A percentile compares a stretch with the other conserved stretches of the same genome.
Evolutionary conservation across 495 filamentous ascomycete genomes (phyloP).

Genomic region (Rhizodiscina lignyota): DNA sequence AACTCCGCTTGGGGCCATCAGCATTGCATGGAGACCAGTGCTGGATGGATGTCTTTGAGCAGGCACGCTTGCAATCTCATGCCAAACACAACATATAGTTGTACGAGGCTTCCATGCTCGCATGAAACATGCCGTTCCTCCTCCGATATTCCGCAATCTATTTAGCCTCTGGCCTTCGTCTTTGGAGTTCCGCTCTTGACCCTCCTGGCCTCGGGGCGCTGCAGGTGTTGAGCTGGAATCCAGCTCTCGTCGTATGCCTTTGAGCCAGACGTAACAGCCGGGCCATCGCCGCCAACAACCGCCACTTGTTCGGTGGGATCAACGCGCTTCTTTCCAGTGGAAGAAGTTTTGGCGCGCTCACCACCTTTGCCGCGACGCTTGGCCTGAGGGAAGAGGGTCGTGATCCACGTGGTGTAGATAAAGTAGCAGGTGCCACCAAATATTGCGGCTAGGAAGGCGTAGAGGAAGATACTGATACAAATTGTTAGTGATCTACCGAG

Average conservation of each 20-base stretch:
- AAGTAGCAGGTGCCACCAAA: slow-evolving; percentile 78
- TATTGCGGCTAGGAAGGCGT: slow-evolving; percentile 68
- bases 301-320: slow-evolving; percentile 40
- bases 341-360: slow-evolving; percentile 38
- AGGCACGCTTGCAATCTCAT: too few relatives aligned
- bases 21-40: too few relatives aligned
- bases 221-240: slow-evolving; percentile 86
- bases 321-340: slow-evolving; percentile 45
- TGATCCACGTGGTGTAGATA: slow-evolving; percentile 95
- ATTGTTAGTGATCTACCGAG: slow-evolving; percentile 12
- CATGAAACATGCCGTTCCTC: too few relatives aligned
- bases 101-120: too few relatives aligned
- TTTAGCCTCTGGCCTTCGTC: slow-evolving; percentile 22
- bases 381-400: slow-evolving; percentile 89
- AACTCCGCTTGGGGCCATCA: too few relatives aligned
- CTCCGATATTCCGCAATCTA: too few relatives aligned
- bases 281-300: slow-evolving; percentile 51
- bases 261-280: slow-evolving; percentile 45
- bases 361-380: slow-evolving; percentile 47
- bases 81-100: too few relatives aligned
- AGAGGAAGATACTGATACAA: slow-evolving; percentile 71
- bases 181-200: slow-evolving; percentile 55
- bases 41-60: too few relatives aligned
- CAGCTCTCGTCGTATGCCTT: slow-evolving; percentile 88
- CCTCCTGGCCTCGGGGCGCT: slow-evolving; percentile 64